phyloP scores from a whole-genome alignment of 1,139 yeast species.

The Blastobotrys elegans region DNA sequence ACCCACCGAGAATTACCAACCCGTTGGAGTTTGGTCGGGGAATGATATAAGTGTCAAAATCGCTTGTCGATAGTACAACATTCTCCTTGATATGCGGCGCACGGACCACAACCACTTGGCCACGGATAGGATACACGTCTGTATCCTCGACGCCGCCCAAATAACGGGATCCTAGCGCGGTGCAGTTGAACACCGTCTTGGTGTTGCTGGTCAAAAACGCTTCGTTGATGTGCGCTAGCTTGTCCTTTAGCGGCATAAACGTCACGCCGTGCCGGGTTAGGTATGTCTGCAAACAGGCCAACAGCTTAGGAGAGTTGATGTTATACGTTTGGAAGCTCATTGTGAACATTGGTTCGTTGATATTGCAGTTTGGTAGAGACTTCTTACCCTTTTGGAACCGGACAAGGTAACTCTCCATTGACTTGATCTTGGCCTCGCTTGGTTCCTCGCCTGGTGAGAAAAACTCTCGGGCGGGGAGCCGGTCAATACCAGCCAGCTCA shows the following conservation, averaged over 20 bases:
- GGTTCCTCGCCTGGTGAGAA: slow-evolving; percentile 46
- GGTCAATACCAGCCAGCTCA: slow-evolving; percentile 48
- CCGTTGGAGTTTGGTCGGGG: slow-evolving; percentile 61
- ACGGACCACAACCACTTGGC: slow-evolving; percentile 60
- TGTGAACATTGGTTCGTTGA: slow-evolving; percentile 41
- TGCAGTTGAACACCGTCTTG: slow-evolving; percentile 57
- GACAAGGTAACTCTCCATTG: slow-evolving; percentile 44
- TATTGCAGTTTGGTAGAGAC: slow-evolving; percentile 42
- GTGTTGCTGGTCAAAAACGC: slow-evolving; percentile 40
- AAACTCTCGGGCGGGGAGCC: slow-evolving; percentile 51
- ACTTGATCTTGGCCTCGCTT: slow-evolving; percentile 42
- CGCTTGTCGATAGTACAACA: slow-evolving; percentile 18
- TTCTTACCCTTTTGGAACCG: slow-evolving; percentile 33
- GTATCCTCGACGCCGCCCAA: slow-evolving; percentile 56
- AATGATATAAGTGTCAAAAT: slow-evolving; percentile 46
- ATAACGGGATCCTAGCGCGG: slow-evolving; percentile 58
- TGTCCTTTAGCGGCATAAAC: slow-evolving; percentile 37
- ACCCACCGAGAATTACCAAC: slow-evolving; percentile 66
- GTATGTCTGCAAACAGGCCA: slow-evolving; percentile 42
- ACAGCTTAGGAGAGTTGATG: slow-evolving; percentile 60
- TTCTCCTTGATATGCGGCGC: slow-evolving; percentile 38
- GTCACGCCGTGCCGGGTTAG: slow-evolving; percentile 46
- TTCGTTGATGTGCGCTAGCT: slow-evolving; percentile 49
- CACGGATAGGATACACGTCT: slow-evolving; percentile 57
- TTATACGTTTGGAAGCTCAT: slow-evolving; percentile 55